Conservation (phyloP, 352 stramenopile genomes). For the Phytophthora pseudosyringae region DNA sequence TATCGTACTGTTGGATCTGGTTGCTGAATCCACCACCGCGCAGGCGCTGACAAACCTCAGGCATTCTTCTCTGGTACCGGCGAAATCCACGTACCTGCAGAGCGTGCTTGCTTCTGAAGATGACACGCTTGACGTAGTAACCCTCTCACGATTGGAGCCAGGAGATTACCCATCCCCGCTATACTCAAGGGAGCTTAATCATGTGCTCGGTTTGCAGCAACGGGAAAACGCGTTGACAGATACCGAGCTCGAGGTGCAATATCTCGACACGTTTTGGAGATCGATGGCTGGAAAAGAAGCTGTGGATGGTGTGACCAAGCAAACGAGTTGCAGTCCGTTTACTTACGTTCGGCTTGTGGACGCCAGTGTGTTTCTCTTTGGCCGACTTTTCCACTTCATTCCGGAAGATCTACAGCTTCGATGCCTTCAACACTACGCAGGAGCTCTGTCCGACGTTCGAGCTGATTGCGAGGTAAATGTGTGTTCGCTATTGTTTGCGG, state of each 20-base stretch:
- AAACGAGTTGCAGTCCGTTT: conserved; percentile 67
- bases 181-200: conserved; percentile 82
- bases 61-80: conserved; percentile 60
- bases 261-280: conserved; percentile 79
- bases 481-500: conserved; percentile 74
- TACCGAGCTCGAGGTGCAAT: conserved; percentile 85
- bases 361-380: conserved; percentile 78
- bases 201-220: conserved; percentile 72
- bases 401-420: conserved; percentile 87
- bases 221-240: conserved; percentile 79
- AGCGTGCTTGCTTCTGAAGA: conserved; percentile 62
- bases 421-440: conserved; percentile 80
- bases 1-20: conserved; percentile 77
- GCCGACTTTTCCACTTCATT: conserved; percentile 76
- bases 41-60: conserved; percentile 79
- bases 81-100: conserved; percentile 69
- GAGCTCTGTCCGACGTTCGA: conserved; percentile 64
- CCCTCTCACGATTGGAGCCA: conserved; percentile 54
- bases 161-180: conserved; percentile 70
- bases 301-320: conserved; percentile 38
- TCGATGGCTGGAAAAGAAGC: conserved; percentile 43
- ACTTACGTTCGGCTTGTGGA: conserved; percentile 86
- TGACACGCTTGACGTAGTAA: conserved; percentile 68
- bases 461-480: conserved; percentile 81
- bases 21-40: conserved; percentile 80